These are phyloP conservation scores for Austroboletus rostrupii DNA, from an alignment of 1,284 basidiomycete species.

Conservation along the genomic window DNA sequence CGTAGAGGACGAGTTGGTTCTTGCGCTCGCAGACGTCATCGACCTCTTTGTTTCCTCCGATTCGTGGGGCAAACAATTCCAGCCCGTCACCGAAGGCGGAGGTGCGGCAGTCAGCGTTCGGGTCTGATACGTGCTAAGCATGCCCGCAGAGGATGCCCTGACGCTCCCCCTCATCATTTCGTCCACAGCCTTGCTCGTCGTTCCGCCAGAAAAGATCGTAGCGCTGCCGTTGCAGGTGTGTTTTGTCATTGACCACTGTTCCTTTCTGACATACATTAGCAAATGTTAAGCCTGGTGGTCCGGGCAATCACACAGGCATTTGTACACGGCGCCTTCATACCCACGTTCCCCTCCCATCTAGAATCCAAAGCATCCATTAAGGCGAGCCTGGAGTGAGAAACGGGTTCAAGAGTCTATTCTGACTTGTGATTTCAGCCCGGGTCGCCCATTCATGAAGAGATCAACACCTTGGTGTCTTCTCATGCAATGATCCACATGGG, in stretches of 20 bases:
- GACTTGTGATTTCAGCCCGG: conserved; percentile 9
- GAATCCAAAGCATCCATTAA: conserved; percentile 34
- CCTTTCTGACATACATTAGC: conserved; percentile 20
- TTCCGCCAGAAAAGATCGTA: conserved; percentile 49
- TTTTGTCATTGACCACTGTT: background rate
- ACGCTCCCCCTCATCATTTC: conserved; percentile 45
- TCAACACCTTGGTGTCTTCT: conserved; percentile 39
- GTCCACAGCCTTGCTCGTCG: conserved; percentile 53
- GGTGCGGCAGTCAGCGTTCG: conserved; percentile 22
- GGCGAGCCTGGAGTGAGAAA: conserved; percentile 21
- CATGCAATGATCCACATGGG: conserved; percentile 47
- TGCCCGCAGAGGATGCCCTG: conserved; percentile 29
- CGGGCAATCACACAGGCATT: conserved; percentile 51
- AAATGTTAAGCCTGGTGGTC: conserved; percentile 42
- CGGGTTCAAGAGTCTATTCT: background rate
- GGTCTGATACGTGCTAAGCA: conserved; percentile 9
- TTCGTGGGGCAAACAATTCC: conserved; percentile 68
- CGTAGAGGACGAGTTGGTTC: conserved; percentile 61
- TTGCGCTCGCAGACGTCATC: conserved; percentile 68
- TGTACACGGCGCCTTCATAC: conserved; percentile 47
- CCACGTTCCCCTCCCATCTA: conserved; percentile 33
- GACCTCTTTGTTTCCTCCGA: conserved; percentile 47
- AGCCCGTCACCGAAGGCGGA: conserved; percentile 40
- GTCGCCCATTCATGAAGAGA: conserved; percentile 33
- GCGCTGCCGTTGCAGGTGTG: conserved; percentile 52